Percentiles rank a stretch among this genome's conserved stretches.
phyloP scores from a whole-genome alignment of 257 asterid genomes.

The Gentiana straminea region DNA sequence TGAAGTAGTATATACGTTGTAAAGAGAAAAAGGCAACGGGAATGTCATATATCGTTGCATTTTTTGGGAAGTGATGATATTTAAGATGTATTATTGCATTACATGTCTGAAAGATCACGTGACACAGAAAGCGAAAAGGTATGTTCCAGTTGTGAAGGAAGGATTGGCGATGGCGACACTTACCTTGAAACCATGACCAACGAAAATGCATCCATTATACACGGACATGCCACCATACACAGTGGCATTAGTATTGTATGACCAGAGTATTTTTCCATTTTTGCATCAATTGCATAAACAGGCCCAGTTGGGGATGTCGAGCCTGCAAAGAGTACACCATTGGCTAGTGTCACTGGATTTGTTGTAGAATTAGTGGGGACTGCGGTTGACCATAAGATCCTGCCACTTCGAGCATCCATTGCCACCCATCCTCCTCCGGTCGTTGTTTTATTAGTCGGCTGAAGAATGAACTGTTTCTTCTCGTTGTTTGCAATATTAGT shows the following conservation, averaged over 20 bases:
- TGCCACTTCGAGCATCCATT: conserved; percentile 32
- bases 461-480: conserved; percentile 17
- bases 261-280: conserved; percentile 35
- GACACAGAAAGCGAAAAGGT: conserved; percentile 28
- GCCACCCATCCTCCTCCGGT: conserved; percentile 43
- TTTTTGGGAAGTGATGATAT: no score
- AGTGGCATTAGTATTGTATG: conserved; percentile 30
- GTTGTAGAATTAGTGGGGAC: conserved; percentile 29
- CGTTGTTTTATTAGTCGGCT: conserved; percentile 24
- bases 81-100: conserved; percentile 1
- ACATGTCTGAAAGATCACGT: no score
- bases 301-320: conserved; percentile 27
- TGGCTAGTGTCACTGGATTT: conserved; percentile 30
- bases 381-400: conserved; percentile 38
- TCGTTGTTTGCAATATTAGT: conserved; percentile 31
- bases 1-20: no score
- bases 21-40: no score
- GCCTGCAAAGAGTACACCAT: conserved; percentile 36
- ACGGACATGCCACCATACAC: conserved; percentile 42
- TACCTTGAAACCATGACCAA: conserved; percentile 28
- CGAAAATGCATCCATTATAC: conserved; percentile 36
- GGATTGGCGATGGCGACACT: conserved; percentile 13
- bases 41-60: no score
- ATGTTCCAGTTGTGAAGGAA: conserved; percentile 23
- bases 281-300: conserved; percentile 23